A percentile compares a stretch with the other conserved stretches of the same genome.
Evolutionary conservation across 2,329 filamentous ascomycete genomes (phyloP).

Genomic region (Xylariaceae sp.): DNA sequence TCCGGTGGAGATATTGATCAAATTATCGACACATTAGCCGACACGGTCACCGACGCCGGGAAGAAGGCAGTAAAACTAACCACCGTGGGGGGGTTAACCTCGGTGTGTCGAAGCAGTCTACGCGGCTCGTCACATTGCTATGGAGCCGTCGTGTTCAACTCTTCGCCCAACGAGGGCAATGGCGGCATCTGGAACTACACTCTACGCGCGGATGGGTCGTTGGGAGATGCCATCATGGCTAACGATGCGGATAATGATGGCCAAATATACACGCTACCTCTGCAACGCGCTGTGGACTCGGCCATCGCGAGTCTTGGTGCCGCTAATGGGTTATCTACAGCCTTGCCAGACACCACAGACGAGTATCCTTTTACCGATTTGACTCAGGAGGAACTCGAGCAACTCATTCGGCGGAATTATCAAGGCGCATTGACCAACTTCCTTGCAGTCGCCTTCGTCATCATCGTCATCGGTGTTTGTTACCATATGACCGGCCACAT

Average conservation of each 20-base stretch:
- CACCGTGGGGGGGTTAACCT: slow-evolving; percentile 56
- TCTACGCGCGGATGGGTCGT: slow-evolving; percentile 69
- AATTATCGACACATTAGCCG: slow-evolving; percentile 63
- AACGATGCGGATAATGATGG: slow-evolving; percentile 67
- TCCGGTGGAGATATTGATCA: slow-evolving; percentile 67
- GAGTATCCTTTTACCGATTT: slow-evolving; percentile 76
- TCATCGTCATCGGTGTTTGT: slow-evolving; percentile 74
- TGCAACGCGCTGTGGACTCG: slow-evolving; percentile 75
- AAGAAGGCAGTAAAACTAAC: slow-evolving; percentile 55
- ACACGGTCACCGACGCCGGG: slow-evolving; percentile 54
- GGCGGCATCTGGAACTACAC: slow-evolving; percentile 82
- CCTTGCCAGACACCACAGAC: slow-evolving; percentile 46
- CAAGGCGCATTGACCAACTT: slow-evolving; percentile 73
- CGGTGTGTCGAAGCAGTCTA: slow-evolving; percentile 61
- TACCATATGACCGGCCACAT: slow-evolving; percentile 87
- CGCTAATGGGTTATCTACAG: slow-evolving; percentile 27
- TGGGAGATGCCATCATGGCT: slow-evolving; percentile 65
- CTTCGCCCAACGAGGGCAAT: slow-evolving; percentile 69
- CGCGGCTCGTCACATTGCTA: slow-evolving; percentile 70
- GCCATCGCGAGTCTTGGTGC: slow-evolving; percentile 61
- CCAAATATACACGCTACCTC: slow-evolving; percentile 73
- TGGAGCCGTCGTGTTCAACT: slow-evolving; percentile 70
- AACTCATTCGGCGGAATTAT: slow-evolving; percentile 65
- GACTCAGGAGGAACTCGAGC: slow-evolving; percentile 64
- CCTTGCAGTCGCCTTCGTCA: slow-evolving; percentile 74